phyloP scores from a whole-genome alignment of 495 filamentous ascomycete genomes.

The Aspergillus coremiiformis region DNA sequence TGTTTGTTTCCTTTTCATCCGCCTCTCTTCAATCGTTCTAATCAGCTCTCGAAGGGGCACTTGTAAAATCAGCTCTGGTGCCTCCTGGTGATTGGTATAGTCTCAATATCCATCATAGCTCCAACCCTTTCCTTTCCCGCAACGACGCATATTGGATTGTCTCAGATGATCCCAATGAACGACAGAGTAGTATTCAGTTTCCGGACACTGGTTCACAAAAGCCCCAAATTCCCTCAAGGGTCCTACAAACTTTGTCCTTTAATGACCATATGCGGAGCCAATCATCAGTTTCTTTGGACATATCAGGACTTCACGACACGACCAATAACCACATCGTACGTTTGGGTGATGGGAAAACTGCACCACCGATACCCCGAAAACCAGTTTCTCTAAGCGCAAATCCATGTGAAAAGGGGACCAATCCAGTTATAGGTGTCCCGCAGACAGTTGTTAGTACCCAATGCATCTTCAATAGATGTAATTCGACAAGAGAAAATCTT shows the following conservation, averaged over 20 bases:
- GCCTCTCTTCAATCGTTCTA: slow-evolving; percentile 5
- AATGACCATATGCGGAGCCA: neutral
- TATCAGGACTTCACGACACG: neutral
- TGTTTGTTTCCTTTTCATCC: neutral
- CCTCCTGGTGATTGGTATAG: slow-evolving; percentile 54
- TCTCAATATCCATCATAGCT: slow-evolving; percentile 62
- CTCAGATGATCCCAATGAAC: neutral
- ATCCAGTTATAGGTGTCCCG: neutral
- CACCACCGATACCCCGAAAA: slow-evolving; percentile 31
- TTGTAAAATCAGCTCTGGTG: slow-evolving; percentile 62
- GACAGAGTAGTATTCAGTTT: neutral
- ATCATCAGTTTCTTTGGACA: slow-evolving; percentile 5
- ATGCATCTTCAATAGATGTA: neutral
- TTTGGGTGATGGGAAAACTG: slow-evolving; percentile 3
- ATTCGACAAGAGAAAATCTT: neutral
- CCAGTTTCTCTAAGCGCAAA: slow-evolving; percentile 23
- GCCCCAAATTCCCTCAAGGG: slow-evolving; percentile 10
- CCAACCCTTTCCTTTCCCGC: slow-evolving; percentile 71
- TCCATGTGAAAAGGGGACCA: neutral
- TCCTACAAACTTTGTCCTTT: neutral
- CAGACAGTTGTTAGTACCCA: neutral
- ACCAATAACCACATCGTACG: neutral
- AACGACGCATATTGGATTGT: slow-evolving; percentile 71
- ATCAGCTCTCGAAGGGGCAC: slow-evolving; percentile 44
- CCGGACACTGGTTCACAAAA: neutral